Evolutionary conservation across 768 basidiomycete species (phyloP).

Genomic region (Neoboletus subvelutipes): DNA sequence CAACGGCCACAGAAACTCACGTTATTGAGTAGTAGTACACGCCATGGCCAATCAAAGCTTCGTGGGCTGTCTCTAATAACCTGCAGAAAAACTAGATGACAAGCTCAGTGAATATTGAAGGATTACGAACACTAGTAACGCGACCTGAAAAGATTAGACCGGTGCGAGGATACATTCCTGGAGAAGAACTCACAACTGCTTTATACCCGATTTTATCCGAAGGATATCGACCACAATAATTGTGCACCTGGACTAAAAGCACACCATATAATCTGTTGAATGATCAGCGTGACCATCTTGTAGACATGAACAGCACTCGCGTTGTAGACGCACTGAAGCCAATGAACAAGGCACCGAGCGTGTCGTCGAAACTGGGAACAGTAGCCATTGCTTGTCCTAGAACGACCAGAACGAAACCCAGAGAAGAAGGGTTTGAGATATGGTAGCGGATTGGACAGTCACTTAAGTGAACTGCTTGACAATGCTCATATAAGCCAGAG

Average conservation of each 20-base stretch:
- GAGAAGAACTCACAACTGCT: constrained; percentile 42
- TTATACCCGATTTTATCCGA: constrained; percentile 53
- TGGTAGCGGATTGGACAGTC: neutral
- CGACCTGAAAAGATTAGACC: constrained; percentile 26
- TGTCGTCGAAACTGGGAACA: constrained; percentile 38
- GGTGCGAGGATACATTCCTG: neutral
- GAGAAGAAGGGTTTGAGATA: neutral
- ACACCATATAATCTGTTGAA: constrained; percentile 50
- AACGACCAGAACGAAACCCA: neutral
- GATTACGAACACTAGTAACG: constrained; percentile 32
- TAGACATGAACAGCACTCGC: constrained; percentile 18
- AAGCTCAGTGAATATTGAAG: neutral
- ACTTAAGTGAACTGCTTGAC: neutral
- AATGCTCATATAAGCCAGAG: constrained; percentile 9
- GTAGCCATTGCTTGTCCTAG: constrained; percentile 15
- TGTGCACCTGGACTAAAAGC: constrained; percentile 51
- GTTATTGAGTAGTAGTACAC: constrained; percentile 55
- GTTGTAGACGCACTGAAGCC: constrained; percentile 51
- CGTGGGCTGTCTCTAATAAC: constrained; percentile 48
- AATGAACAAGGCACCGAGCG: constrained; percentile 59
- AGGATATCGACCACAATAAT: constrained; percentile 56
- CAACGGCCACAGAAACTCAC: constrained; percentile 34
- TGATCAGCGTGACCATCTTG: constrained; percentile 19
- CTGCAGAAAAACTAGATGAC: constrained; percentile 28
- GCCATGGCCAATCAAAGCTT: constrained; percentile 50